Evolutionary conservation across 257 asterid species (phyloP).

Genomic region (Parsonsia alboflavescens): DNA sequence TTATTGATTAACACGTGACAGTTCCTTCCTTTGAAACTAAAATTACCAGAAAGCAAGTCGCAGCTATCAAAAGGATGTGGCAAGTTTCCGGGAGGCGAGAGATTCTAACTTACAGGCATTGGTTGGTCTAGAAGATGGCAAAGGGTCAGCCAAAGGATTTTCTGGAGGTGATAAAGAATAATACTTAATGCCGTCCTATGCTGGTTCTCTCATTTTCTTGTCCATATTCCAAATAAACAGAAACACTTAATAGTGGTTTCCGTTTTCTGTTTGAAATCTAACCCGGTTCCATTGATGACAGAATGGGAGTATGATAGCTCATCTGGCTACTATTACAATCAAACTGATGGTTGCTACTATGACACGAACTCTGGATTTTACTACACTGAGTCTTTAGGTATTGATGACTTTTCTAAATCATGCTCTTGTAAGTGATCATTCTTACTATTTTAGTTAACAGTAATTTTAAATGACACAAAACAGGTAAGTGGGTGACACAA

Average conservation of each 20-base stretch:
- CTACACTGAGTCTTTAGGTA: constrained; percentile 85
- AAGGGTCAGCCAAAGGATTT: constrained; percentile 43
- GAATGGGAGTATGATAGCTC: constrained; percentile 84
- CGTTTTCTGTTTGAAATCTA: background rate
- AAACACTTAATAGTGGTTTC: background rate
- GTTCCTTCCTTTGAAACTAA: background rate
- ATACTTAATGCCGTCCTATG: background rate
- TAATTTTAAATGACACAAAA: constrained; percentile 12
- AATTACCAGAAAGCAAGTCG: constrained; percentile 78
- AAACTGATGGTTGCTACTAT: constrained; percentile 52
- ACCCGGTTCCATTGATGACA: constrained; percentile 27
- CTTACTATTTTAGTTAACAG: background rate
- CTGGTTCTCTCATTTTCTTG: constrained; percentile 1
- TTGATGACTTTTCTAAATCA: constrained; percentile 3
- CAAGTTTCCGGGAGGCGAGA: constrained; percentile 63
- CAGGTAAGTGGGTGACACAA: constrained; percentile 91
- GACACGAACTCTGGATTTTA: constrained; percentile 97
- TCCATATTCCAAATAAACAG: background rate
- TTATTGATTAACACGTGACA: background rate
- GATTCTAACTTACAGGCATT: constrained; percentile 58
- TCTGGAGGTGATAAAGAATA: constrained; percentile 55
- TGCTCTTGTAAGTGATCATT: constrained; percentile 2
- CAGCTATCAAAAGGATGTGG: constrained; percentile 88
- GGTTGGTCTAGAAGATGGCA: constrained; percentile 33
- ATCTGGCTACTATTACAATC: constrained; percentile 74